Evolutionary conservation across 2,329 filamentous ascomycete species (phyloP).

Genomic region (Sclerotiophoma versabilis): DNA sequence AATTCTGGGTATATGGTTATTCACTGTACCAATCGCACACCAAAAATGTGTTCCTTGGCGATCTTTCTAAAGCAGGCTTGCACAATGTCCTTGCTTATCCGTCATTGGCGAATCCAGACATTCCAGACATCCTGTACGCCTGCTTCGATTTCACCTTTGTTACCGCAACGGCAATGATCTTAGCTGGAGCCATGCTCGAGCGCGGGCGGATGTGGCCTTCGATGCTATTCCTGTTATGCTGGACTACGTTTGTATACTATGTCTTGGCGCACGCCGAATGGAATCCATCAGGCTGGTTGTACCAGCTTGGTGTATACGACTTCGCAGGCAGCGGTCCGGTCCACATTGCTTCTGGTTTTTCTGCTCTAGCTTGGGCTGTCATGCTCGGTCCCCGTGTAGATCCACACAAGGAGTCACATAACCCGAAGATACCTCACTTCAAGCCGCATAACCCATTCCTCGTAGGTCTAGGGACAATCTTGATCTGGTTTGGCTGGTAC

Average conservation of each 20-base stretch:
- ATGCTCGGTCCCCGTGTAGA: conserved; percentile 75
- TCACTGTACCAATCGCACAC: conserved; percentile 52
- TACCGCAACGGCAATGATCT: conserved; percentile 43
- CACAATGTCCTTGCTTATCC: conserved; percentile 41
- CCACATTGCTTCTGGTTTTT: conserved; percentile 75
- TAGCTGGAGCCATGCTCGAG: conserved; percentile 45
- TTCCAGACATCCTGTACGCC: conserved; percentile 45
- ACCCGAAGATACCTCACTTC: conserved; percentile 63
- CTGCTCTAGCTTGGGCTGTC: conserved; percentile 74
- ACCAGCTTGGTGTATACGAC: conserved; percentile 72
- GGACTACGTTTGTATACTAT: conserved; percentile 48
- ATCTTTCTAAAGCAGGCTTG: conserved; percentile 41
- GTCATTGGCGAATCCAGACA: conserved; percentile 42
- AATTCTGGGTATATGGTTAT: conserved; percentile 58
- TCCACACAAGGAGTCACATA: conserved; percentile 59
- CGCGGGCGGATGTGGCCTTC: conserved; percentile 39
- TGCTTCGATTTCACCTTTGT: conserved; percentile 47
- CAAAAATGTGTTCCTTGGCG: conserved; percentile 36
- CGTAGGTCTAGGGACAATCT: conserved; percentile 74
- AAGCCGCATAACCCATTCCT: conserved; percentile 77
- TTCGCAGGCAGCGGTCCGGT: conserved; percentile 79
- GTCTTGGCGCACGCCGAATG: conserved; percentile 77
- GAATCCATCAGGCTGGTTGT: conserved; percentile 77
- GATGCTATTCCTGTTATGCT: conserved; percentile 46
- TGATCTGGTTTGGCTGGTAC: conserved; percentile 53